A percentile compares a stretch with the other conserved stretches of the same genome.
Conservation (phyloP, 495 filamentous ascomycete genomes). For the Neurospora sp. region DNA sequence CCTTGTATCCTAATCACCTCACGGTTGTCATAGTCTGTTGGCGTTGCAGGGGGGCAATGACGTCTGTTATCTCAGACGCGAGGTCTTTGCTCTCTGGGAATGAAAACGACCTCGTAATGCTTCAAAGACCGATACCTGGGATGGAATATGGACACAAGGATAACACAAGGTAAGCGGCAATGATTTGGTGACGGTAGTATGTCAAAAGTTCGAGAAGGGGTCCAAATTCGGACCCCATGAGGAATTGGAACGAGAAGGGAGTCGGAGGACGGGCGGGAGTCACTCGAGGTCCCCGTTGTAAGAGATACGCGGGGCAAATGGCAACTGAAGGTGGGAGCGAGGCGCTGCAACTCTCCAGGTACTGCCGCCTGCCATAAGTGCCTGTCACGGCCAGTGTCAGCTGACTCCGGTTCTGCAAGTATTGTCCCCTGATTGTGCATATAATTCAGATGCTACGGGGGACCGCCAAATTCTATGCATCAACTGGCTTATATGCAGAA, state of each 20-base stretch:
- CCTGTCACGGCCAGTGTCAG: background rate
- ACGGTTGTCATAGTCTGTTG: background rate
- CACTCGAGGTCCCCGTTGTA: background rate
- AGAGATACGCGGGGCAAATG: constrained; percentile 17
- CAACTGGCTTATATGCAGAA: background rate
- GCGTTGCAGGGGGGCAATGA: background rate
- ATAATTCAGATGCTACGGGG: background rate
- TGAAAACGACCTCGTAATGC: background rate
- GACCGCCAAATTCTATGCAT: background rate
- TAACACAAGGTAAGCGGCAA: background rate
- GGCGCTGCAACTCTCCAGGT: background rate
- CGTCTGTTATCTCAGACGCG: background rate
- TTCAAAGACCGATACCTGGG: background rate
- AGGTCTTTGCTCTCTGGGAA: background rate
- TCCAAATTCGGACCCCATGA: constrained; percentile 17
- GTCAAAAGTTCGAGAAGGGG: constrained; percentile 11
- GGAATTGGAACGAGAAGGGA: background rate
- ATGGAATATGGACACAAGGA: background rate
- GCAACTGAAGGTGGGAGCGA: background rate
- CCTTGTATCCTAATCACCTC: background rate
- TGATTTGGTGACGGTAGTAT: background rate
- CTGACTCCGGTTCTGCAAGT: background rate
- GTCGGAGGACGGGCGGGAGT: constrained; percentile 4
- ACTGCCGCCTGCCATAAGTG: background rate
- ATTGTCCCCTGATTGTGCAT: background rate